Evolutionary conservation across 371 early-diverging fungal genomes (phyloP).

Genomic region (Dinochytrium kinnereticum): DNA sequence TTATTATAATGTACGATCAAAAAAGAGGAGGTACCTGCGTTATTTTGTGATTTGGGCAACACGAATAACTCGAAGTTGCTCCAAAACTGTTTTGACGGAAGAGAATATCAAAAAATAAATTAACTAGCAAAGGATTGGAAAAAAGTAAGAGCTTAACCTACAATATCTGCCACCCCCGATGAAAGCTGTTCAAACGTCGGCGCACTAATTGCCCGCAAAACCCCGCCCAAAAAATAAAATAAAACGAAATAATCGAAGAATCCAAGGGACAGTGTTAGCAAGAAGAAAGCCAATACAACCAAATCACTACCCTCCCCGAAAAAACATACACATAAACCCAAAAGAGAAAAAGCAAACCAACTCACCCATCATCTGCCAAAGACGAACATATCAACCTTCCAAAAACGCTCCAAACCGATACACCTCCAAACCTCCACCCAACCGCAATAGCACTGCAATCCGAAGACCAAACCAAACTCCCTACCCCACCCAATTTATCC

Average conservation of each 20-base stretch:
- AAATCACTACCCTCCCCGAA: too few relatives aligned
- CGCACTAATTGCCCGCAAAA: too few relatives aligned
- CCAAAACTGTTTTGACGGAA: conserved; percentile 17
- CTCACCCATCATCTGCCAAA: conserved; percentile 55
- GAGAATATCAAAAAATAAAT: too few relatives aligned
- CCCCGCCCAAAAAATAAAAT: too few relatives aligned
- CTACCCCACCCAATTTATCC: conserved; percentile 38
- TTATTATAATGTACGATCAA: not conserved
- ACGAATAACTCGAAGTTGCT: conserved; percentile 13
- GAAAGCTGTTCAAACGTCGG: not conserved
- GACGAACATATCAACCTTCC: conserved; percentile 72
- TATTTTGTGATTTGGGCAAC: not conserved
- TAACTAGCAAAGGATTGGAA: not conserved
- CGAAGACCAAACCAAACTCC: conserved; percentile 71
- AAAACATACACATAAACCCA: too few relatives aligned
- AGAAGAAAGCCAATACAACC: too few relatives aligned
- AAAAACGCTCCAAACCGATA: conserved; percentile 81
- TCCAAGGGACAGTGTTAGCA: not conserved
- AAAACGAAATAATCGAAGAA: not conserved
- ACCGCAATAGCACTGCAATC: conserved; percentile 80
- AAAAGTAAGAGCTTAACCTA: not conserved
- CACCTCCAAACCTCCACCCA: conserved; percentile 67
- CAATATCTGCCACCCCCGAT: not conserved
- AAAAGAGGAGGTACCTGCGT: not conserved
- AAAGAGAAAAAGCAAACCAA: conserved; percentile 16